Evolutionary conservation across 345 rosid genomes (phyloP), one percentile per base, ranked within the genome.

Genomic region (Brassica carinata): DNA sequence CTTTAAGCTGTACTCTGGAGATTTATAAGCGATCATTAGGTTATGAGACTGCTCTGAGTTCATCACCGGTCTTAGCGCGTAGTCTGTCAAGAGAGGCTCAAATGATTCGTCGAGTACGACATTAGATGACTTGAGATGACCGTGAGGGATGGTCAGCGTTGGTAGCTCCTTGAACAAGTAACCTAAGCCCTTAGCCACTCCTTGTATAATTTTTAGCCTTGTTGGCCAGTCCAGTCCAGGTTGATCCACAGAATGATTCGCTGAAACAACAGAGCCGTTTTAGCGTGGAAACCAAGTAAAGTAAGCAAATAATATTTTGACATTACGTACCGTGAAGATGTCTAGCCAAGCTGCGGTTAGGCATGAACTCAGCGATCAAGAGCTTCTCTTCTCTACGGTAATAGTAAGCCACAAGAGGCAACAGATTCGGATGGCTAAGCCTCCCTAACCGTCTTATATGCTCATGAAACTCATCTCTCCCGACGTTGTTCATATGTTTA

Each of bases 121-220:
- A 55, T 92, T 92, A 0, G 97, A 92, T 71, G 97, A 92, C 77
- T 92, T 92, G 9, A 90, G 84, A 78, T 92, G 97, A 51, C 95
- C 97, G 45, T 92, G 92, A 10, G 97, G 91, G 18, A 88, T 84
- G 0, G 85, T 77, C 0, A 88, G 73, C 1, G 83, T 84, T 0
- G 89, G 95, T 64, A 92, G 85, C 80, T 88, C 87, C 2, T 30
- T 81, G 87, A 88, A 89, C 71, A 92, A 87, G 77, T 87, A 88
- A 10, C 77, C 85, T 85, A 92, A 73, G 1, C 95, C 95, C 72
- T 67, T 89, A 1, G 87, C 88, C 19, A 87, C 84, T 10, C 97
- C 97, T 85, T 85, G 86, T 75, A 92, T 61, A 57, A 92, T 87
- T 77, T 85, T 89, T 78, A 86, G 61, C 13, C 97, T 82, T 8